Base-by-base conservation (phyloP, 2,329 filamentous ascomycete genomes). In the Albifimbria verrucaria region DNA sequence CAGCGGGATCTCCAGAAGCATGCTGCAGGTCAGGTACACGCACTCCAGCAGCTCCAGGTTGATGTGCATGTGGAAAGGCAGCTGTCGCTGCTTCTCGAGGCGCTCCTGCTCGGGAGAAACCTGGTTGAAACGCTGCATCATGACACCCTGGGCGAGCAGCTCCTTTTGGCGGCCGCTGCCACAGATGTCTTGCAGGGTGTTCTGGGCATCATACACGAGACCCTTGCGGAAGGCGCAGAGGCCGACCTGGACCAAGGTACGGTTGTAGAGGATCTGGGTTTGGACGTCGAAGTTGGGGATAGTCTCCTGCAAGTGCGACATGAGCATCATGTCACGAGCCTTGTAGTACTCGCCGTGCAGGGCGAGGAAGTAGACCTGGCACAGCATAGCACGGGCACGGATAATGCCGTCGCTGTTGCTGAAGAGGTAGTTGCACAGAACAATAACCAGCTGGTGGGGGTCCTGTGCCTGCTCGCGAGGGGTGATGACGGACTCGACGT, bases 41-140 rank as follows among this genome's bases (percentile, higher is more conserved):
- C 94, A 97, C 78, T 99, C 94, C 39, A 99, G 84, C 52, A 99
- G 85, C 74, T 99, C 94, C 50, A 99, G 83, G 80, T 99, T 99
- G 81, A 99, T 99, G 82, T 99, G 94, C 92, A 99, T 97, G 80
- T 99, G 94, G 87, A 99, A 99, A 36, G 94, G 94, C 62, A 99
- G 83, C 77, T 99, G 94, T 65, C 94, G 88, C 77, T 97, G 93
- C 71, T 94, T 90, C 79, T 99, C 94, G 39, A 97, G 83, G 61
- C 93, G 90, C 78, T 99, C 94, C 75, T 99, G 94, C 76, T 99
- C 94, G 18, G 94, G 94, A 32, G 92, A 94, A 57, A 99, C 94
- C 67, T 96, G 92, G 65, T 85, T 93, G 77, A 92, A 99, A 63
- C 94, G 86, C 78, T 99, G 94, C 72, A 99, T 94, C 80, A 97